Conservation (phyloP, 106 monocot species). For the Agapanthus africanus region DNA sequence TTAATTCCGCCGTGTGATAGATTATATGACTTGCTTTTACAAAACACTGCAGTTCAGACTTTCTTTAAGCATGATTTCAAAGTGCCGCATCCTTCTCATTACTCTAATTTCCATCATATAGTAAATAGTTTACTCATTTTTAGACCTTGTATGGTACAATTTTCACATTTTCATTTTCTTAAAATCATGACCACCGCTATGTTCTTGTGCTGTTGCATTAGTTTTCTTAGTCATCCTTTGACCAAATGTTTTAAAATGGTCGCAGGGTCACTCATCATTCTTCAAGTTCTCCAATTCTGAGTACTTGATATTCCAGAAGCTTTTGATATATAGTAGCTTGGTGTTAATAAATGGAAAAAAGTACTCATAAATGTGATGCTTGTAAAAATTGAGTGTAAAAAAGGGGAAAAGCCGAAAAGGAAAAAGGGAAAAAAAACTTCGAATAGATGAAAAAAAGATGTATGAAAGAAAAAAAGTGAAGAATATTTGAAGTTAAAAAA, state of each 20-base stretch:
- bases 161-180: background rate
- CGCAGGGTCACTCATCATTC: conserved; percentile 24
- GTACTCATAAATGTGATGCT: background rate
- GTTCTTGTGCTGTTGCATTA: background rate
- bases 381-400: conserved; percentile 4
- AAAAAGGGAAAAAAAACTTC: background rate
- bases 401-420: background rate
- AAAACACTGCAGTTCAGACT: background rate
- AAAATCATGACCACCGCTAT: background rate
- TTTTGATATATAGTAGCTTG: conserved; percentile 5
- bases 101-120: background rate
- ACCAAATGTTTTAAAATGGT: conserved; percentile 8
- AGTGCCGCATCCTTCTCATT: background rate
- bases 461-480: background rate
- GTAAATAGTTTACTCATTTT: background rate
- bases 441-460: background rate
- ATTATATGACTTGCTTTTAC: background rate
- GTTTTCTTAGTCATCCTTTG: conserved; percentile 1
- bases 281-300: conserved; percentile 12
- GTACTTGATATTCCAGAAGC: conserved; percentile 14
- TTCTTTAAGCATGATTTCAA: background rate
- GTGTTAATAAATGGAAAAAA: background rate
- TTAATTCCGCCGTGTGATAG: background rate
- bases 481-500: background rate
- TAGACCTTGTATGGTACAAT: background rate